Percentiles rank a stretch among this genome's conserved stretches.
phyloP scores from a whole-genome alignment of 306 rosid genomes.

The Prunus campanulata region DNA sequence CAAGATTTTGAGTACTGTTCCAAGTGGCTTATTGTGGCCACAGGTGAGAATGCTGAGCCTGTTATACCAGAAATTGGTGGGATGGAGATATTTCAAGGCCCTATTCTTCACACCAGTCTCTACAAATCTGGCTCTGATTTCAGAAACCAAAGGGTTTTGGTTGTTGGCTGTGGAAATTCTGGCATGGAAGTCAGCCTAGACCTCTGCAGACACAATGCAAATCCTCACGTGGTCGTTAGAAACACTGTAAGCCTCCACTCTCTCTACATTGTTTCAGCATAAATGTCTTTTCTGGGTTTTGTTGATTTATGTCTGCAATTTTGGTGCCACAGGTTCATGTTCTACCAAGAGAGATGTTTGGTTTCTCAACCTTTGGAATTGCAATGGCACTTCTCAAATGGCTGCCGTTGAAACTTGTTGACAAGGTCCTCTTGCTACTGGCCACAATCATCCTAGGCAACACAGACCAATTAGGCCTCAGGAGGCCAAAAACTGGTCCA shows the following conservation, averaged over 20 bases:
- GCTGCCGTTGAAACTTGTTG: conserved; percentile 67
- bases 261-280: background rate
- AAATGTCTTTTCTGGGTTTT: background rate
- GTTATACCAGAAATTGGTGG: conserved; percentile 57
- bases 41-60: conserved; percentile 95
- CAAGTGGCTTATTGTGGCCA: conserved; percentile 77
- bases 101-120: conserved; percentile 51
- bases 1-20: conserved; percentile 46
- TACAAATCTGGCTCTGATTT: conserved; percentile 65
- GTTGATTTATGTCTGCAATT: background rate
- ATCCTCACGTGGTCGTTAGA: conserved; percentile 79
- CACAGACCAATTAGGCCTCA: conserved; percentile 71
- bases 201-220: conserved; percentile 75
- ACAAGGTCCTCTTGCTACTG: conserved; percentile 53
- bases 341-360: conserved; percentile 83
- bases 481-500: conserved; percentile 89
- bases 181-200: conserved; percentile 99
- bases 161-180: conserved; percentile 95
- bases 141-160: conserved; percentile 58
- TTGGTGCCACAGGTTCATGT: conserved; percentile 70
- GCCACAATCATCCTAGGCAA: conserved; percentile 59
- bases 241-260: conserved; percentile 57
- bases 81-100: conserved; percentile 45
- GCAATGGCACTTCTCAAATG: conserved; percentile 72
- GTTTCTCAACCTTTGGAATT: conserved; percentile 78